phyloP scores from a whole-genome alignment of 306 rosid genomes.

The Quercus parvula region DNA sequence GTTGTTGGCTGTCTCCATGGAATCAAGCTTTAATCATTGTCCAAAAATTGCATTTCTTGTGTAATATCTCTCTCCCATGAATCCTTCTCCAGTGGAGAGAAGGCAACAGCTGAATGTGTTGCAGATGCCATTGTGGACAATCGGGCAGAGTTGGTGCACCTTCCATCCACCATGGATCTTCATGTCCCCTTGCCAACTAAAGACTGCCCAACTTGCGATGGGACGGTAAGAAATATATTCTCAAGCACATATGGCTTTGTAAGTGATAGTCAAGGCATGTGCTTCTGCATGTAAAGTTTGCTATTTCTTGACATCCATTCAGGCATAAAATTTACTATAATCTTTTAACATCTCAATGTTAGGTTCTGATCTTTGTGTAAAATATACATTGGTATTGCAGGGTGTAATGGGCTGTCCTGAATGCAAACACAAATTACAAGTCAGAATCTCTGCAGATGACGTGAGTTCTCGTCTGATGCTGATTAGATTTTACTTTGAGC shows the following conservation, averaged over 20 bases:
- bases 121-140: conserved; percentile 83
- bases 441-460: conserved; percentile 88
- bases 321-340: not conserved
- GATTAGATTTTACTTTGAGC: not conserved
- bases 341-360: conserved; percentile 21
- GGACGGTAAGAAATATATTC: conserved; percentile 61
- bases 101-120: conserved; percentile 75
- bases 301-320: not conserved
- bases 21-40: not conserved
- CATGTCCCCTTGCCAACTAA: conserved; percentile 72
- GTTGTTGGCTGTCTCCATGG: not conserved
- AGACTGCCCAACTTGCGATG: conserved; percentile 94
- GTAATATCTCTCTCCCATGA: conserved; percentile 11
- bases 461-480: conserved; percentile 48
- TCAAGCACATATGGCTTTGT: not conserved
- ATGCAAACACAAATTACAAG: conserved; percentile 79
- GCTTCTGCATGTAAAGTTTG: not conserved
- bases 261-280: conserved; percentile 3
- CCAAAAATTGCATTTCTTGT: conserved; percentile 2
- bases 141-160: conserved; percentile 85
- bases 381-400: conserved; percentile 43
- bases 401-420: conserved; percentile 95
- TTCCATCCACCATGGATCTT: conserved; percentile 73
- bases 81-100: conserved; percentile 75
- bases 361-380: conserved; percentile 16